These are phyloP conservation scores for Kokia cookei DNA, from an alignment of 441 rosid genomes.

Conservation along the genomic window DNA sequence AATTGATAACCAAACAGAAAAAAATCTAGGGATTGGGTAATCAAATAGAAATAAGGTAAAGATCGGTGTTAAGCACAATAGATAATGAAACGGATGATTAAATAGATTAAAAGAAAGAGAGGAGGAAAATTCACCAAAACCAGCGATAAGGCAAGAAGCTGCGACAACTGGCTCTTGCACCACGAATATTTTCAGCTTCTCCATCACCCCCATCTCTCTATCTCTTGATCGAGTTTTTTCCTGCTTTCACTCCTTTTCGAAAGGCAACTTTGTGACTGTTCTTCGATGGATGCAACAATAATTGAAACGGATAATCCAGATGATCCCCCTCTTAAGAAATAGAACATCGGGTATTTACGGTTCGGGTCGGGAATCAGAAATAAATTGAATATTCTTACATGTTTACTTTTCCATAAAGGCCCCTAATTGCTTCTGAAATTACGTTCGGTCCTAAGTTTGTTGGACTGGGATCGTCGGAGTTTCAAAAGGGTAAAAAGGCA, in stretches of 20 bases:
- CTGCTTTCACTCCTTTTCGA: background rate
- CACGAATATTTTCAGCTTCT: slow-evolving; percentile 71
- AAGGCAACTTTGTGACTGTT: background rate
- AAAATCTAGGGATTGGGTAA: background rate
- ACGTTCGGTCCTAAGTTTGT: background rate
- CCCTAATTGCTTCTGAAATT: background rate
- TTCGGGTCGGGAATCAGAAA: background rate
- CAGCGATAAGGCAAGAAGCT: slow-evolving; percentile 82
- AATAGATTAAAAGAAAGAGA: background rate
- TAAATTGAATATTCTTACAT: background rate
- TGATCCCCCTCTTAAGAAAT: background rate
- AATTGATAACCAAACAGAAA: background rate
- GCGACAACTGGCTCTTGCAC: slow-evolving; percentile 91
- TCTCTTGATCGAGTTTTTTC: background rate
- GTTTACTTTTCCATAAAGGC: background rate
- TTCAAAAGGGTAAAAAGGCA: background rate
- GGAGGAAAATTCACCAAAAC: slow-evolving; percentile 40
- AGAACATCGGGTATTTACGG: background rate
- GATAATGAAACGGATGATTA: background rate
- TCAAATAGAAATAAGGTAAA: background rate
- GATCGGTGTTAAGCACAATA: background rate
- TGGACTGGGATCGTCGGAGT: background rate
- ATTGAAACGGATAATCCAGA: background rate
- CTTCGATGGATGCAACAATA: background rate
- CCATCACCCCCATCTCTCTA: slow-evolving; percentile 61